Conservation (phyloP, 306 rosid species). For the Trifolium repens region DNA sequence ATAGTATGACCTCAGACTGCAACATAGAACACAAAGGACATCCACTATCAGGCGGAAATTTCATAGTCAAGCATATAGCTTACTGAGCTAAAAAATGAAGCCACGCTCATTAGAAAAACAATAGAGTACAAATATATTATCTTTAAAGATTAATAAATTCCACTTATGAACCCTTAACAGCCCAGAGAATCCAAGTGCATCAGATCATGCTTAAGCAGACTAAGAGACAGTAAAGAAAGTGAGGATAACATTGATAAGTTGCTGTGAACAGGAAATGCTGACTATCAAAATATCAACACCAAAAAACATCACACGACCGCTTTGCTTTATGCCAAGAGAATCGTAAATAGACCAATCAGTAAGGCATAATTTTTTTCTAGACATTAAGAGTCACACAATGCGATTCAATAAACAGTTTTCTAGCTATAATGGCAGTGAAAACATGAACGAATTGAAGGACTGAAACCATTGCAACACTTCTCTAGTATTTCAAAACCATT, state of each 20-base stretch:
- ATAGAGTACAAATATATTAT: slow-evolving; percentile 20
- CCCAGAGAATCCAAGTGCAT: slow-evolving; percentile 5
- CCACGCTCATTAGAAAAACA: neutral
- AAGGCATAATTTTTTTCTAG: slow-evolving; percentile 5
- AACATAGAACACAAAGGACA: slow-evolving; percentile 40
- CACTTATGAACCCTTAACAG: slow-evolving; percentile 21
- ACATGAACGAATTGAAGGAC: slow-evolving; percentile 10
- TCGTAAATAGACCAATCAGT: slow-evolving; percentile 14
- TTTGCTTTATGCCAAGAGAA: slow-evolving; percentile 21
- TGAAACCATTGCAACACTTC: slow-evolving; percentile 14
- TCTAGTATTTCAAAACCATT: slow-evolving; percentile 15
- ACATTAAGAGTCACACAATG: slow-evolving; percentile 15
- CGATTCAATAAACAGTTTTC: slow-evolving; percentile 1
- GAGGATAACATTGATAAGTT: slow-evolving; percentile 32
- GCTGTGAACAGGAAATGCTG: slow-evolving; percentile 21
- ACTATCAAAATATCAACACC: slow-evolving; percentile 14
- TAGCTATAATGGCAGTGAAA: slow-evolving; percentile 1
- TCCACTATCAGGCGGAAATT: slow-evolving; percentile 31
- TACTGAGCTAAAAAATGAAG: slow-evolving; percentile 20
- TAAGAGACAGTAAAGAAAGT: neutral
- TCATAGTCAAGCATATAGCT: slow-evolving; percentile 29
- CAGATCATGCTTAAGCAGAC: slow-evolving; percentile 22
- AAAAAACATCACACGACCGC: slow-evolving; percentile 4
- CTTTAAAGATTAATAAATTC: slow-evolving; percentile 6
- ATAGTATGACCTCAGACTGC: slow-evolving; percentile 69